These are phyloP conservation scores for Coniochaeta ligniaria DNA, from an alignment of 2,329 filamentous ascomycete genomes.

Conservation along the genomic window DNA sequence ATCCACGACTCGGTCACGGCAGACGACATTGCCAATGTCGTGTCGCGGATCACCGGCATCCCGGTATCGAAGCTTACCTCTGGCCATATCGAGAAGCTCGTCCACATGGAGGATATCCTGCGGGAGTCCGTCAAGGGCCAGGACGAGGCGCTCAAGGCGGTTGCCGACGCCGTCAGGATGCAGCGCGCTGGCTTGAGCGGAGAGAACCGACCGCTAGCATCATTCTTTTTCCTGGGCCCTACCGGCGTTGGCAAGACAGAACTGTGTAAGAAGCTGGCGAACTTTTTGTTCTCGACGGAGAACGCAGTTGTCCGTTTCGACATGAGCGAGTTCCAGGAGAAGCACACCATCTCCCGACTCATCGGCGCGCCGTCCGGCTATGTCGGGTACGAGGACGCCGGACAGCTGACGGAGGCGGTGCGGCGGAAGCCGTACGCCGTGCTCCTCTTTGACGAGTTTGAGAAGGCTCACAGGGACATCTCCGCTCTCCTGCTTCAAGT, in stretches of 20 bases:
- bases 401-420: slow-evolving; percentile 92
- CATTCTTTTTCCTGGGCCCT: slow-evolving; percentile 95
- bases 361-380: slow-evolving; percentile 93
- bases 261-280: slow-evolving; percentile 90
- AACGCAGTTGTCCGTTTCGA: slow-evolving; percentile 89
- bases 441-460: slow-evolving; percentile 92
- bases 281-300: slow-evolving; percentile 88
- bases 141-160: slow-evolving; percentile 85
- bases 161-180: slow-evolving; percentile 88
- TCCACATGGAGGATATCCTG: slow-evolving; percentile 90
- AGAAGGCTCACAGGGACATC: slow-evolving; percentile 95
- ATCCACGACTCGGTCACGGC: slow-evolving; percentile 93
- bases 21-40: slow-evolving; percentile 89
- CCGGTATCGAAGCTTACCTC: slow-evolving; percentile 88
- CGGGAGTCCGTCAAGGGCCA: slow-evolving; percentile 82
- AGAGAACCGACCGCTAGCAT: slow-evolving; percentile 84
- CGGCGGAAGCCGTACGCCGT: slow-evolving; percentile 93
- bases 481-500: slow-evolving; percentile 88
- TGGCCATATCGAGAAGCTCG: slow-evolving; percentile 88
- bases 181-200: slow-evolving; percentile 88
- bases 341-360: slow-evolving; percentile 87
- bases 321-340: slow-evolving; percentile 97
- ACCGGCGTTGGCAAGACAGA: slow-evolving; percentile 98
- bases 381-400: slow-evolving; percentile 93
- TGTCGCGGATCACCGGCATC: slow-evolving; percentile 86